Base-by-base conservation (phyloP, 441 rosid species). In the Daphne laureola region DNA sequence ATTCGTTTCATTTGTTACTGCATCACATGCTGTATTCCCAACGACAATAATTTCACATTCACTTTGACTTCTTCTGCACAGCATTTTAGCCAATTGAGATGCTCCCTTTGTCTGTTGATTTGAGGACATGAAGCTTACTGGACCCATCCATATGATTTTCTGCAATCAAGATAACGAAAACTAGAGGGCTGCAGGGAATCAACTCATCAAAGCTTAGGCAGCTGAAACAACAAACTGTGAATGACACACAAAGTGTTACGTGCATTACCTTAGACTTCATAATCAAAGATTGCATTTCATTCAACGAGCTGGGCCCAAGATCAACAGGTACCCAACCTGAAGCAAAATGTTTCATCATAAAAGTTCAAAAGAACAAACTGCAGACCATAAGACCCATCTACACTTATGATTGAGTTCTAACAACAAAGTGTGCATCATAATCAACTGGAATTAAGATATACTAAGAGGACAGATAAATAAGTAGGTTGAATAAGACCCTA, bases 241-340 rank as follows among this genome's bases (percentile, higher is more conserved):
- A 31, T 31, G 38, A 31, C 4, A 31, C 9, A 11, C 11, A 31
- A 31, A 31, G 38, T 31, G 8, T 31, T 31, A 31, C 11, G 38
- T 26, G 44, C 26, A 61, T 65, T 75, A 83, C 94, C 94, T 86
- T 73, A 68, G 79, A 80, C 53, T 64, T 73, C 49, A 51, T 57
- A 46, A 86, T 72, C 45, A 77, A 57, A 58, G 76, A 64, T 25
- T 65, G 56, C 54, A 86, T 72, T 69, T 78, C 84, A 27, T 82
- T 69, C 67, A 78, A 51, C 49, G 90, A 72, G 36, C 57, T 60
- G 44, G 87, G 90, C 54, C 90, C 94, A 56, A 82, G 65, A 75
- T 83, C 94, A 61, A 80, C 73, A 27, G 86, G 90, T 44, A 57
- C 65, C 84, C 82, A 80, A 69, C 87, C 90, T 86, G 74, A 53